phyloP scores from a whole-genome alignment of 2,329 filamentous ascomycete genomes.

The Epichloe bromicola region DNA sequence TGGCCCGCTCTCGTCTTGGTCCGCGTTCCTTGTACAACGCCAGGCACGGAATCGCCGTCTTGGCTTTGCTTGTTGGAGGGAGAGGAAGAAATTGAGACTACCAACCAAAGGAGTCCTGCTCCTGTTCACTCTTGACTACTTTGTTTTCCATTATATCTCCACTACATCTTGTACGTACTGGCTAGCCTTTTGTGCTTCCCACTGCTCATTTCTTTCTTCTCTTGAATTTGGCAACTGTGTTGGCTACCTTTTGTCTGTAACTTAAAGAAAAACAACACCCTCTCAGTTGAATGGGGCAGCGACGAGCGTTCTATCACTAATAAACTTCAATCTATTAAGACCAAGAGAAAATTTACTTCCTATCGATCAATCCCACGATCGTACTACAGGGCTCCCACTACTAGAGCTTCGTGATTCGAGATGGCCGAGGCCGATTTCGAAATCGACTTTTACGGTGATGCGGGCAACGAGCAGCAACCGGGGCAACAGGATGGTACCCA shows the following conservation, averaged over 20 bases:
- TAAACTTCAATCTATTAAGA: conserved; percentile 1
- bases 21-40: conserved; percentile 5
- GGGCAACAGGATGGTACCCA: conserved; percentile 22
- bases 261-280: neutral
- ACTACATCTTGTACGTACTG: conserved; percentile 38
- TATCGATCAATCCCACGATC: neutral
- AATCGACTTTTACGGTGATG: conserved; percentile 59
- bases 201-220: conserved; percentile 19
- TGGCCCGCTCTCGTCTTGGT: conserved; percentile 1
- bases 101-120: conserved; percentile 1
- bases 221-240: conserved; percentile 6
- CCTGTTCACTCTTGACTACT: conserved; percentile 3
- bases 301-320: conserved; percentile 2
- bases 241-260: conserved; percentile 3
- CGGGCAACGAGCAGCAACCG: conserved; percentile 30
- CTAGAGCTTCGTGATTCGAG: conserved; percentile 9
- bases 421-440: conserved; percentile 64
- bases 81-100: conserved; percentile 5
- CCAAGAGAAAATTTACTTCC: neutral
- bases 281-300: neutral
- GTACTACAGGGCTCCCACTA: neutral
- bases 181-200: conserved; percentile 28
- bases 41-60: conserved; percentile 1
- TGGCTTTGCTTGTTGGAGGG: conserved; percentile 5
- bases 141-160: conserved; percentile 3